A percentile compares a stretch with the other conserved stretches of the same genome.
These are phyloP conservation scores for Trametes versicolor DNA, from an alignment of 1,284 basidiomycete species.

Conservation along the genomic window DNA sequence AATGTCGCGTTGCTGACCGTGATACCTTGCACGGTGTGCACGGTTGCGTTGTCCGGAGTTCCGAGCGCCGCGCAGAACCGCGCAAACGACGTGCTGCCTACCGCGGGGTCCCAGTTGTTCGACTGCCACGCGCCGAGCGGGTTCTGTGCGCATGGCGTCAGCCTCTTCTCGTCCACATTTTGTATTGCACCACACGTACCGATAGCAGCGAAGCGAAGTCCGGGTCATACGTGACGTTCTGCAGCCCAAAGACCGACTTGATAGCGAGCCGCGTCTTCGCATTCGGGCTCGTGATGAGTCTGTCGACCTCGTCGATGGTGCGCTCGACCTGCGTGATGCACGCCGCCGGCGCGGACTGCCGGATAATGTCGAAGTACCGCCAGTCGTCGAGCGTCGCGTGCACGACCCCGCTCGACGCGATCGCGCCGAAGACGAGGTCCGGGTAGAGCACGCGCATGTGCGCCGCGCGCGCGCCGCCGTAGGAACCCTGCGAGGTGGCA, in stretches of 20 bases:
- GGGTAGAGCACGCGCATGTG: slow-evolving; percentile 93
- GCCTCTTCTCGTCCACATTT: not conserved
- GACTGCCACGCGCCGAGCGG: slow-evolving; percentile 66
- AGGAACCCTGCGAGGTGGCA: slow-evolving; percentile 67
- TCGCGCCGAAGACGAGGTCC: slow-evolving; percentile 89
- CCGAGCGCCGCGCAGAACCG: slow-evolving; percentile 76
- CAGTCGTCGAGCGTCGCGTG: slow-evolving; percentile 79
- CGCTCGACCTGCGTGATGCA: slow-evolving; percentile 81
- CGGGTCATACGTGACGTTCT: slow-evolving; percentile 71
- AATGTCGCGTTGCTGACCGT: slow-evolving; percentile 66
- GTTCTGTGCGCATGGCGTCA: slow-evolving; percentile 36
- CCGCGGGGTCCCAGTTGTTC: slow-evolving; percentile 81
- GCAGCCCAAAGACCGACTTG: slow-evolving; percentile 81
- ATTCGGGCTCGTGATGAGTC: slow-evolving; percentile 55
- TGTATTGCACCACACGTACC: slow-evolving; percentile 48
- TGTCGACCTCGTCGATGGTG: slow-evolving; percentile 71
- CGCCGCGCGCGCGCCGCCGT: slow-evolving; percentile 94
- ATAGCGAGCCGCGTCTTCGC: slow-evolving; percentile 56
- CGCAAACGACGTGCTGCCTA: slow-evolving; percentile 70
- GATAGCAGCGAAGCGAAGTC: slow-evolving; percentile 82
- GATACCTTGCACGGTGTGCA: slow-evolving; percentile 56
- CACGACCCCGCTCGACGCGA: slow-evolving; percentile 88
- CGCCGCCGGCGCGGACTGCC: slow-evolving; percentile 73
- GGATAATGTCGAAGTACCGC: slow-evolving; percentile 91
- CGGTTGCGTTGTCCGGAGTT: slow-evolving; percentile 48